Evolutionary conservation across 2,329 filamentous ascomycete species (phyloP).

Genomic region (Xylariaceae sp.): DNA sequence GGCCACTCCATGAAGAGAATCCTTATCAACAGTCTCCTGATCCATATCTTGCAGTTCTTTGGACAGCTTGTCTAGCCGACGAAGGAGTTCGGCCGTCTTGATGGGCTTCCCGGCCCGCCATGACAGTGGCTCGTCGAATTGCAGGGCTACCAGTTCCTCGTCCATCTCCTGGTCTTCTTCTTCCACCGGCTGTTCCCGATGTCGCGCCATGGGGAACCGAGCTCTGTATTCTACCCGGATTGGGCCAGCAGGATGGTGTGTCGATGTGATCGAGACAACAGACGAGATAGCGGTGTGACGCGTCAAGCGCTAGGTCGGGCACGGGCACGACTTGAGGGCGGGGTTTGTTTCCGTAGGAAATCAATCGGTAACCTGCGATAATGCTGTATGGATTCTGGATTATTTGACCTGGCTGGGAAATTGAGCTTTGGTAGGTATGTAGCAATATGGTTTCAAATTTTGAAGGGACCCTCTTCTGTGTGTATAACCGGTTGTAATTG

Average conservation of each 20-base stretch:
- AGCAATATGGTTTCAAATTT: too few species aligned
- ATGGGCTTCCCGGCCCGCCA: constrained; percentile 93
- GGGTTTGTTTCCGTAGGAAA: too few species aligned
- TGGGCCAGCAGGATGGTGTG: too few species aligned
- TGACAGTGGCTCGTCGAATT: constrained; percentile 80
- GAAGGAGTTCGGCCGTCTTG: constrained; percentile 72
- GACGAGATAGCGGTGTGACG: neutral
- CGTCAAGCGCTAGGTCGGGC: neutral
- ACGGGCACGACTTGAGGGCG: constrained; percentile 8
- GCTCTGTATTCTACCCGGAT: too few species aligned
- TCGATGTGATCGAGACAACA: neutral
- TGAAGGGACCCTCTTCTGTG: too few species aligned
- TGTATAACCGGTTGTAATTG: constrained; percentile 3
- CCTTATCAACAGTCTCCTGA: constrained; percentile 76
- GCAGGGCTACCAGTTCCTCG: constrained; percentile 45
- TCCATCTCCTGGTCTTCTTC: constrained; percentile 36
- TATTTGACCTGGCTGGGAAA: too few species aligned
- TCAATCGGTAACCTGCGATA: too few species aligned
- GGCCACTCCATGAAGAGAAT: constrained; percentile 78
- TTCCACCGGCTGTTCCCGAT: constrained; percentile 34
- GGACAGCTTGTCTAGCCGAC: constrained; percentile 72
- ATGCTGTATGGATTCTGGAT: too few species aligned
- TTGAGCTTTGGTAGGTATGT: too few species aligned
- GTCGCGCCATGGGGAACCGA: constrained; percentile 36
- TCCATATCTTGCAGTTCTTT: constrained; percentile 81